Percentiles rank a stretch among this genome's conserved stretches.
Conservation (phyloP, 345 rosid species). For the Lumnitzera racemosa region DNA sequence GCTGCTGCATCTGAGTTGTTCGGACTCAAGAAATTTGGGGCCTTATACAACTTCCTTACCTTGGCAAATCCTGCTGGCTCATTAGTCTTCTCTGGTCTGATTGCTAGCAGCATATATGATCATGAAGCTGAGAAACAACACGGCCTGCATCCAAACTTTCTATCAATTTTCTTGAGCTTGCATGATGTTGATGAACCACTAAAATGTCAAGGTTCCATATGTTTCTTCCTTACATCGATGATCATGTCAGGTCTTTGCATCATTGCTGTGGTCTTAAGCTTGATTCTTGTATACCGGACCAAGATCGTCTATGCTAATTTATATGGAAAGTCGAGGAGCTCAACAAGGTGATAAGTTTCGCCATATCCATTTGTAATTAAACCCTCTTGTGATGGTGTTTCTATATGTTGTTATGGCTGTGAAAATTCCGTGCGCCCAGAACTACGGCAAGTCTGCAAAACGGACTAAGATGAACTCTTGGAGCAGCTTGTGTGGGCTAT, state of each 20-base stretch:
- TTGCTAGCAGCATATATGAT: constrained; percentile 88
- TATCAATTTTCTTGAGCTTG: constrained; percentile 20
- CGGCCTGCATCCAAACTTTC: constrained; percentile 9
- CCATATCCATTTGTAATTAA: neutral
- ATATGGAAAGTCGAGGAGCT: constrained; percentile 59
- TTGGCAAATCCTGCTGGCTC: constrained; percentile 97
- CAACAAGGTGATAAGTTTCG: constrained; percentile 6
- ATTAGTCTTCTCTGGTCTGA: constrained; percentile 79
- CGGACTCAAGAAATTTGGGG: constrained; percentile 91
- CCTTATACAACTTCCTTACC: constrained; percentile 89
- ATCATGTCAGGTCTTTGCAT: constrained; percentile 92
- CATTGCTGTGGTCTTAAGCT: constrained; percentile 57
- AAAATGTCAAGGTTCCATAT: constrained; percentile 70
- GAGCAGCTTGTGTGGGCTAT: too few relatives aligned
- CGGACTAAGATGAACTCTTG: too few relatives aligned
- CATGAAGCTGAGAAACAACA: constrained; percentile 79
- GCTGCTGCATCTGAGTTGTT: constrained; percentile 96
- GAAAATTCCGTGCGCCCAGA: too few relatives aligned
- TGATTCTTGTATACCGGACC: constrained; percentile 90
- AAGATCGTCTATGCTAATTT: constrained; percentile 69
- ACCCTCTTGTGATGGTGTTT: neutral
- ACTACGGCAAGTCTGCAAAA: too few relatives aligned
- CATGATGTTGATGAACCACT: constrained; percentile 39
- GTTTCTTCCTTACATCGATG: constrained; percentile 88
- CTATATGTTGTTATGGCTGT: too few relatives aligned